Evolutionary conservation across 139 green algal genomes (phyloP), one percentile per base, ranked within the genome.

Genomic region (Tetraselmis chui): DNA sequence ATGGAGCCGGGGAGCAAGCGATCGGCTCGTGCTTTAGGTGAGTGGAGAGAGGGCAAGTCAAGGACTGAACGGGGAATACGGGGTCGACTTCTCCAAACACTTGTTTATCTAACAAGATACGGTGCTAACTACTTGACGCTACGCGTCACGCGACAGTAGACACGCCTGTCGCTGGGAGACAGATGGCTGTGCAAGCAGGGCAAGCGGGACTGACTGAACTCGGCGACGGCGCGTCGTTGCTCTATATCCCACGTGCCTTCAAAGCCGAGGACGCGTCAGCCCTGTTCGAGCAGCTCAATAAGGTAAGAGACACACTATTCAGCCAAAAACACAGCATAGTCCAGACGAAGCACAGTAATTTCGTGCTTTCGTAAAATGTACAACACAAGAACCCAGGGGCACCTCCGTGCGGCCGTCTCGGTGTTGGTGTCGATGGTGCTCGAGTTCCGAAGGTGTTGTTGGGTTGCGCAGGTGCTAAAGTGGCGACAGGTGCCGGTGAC

Each of bases 401-500:
- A 67, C n/a, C n/a, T n/a, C n/a, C n/a, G n/a, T n/a, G n/a, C n/a
- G n/a, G n/a, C n/a, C n/a, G n/a, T n/a, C n/a, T n/a, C n/a, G n/a
- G n/a, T n/a, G n/a, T n/a, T n/a, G n/a, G n/a, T n/a, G n/a, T n/a
- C n/a, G n/a, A n/a, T n/a, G n/a, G n/a, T n/a, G n/a, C n/a, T n/a
- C n/a, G n/a, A n/a, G n/a, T n/a, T n/a, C n/a, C n/a, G n/a, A n/a
- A n/a, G n/a, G n/a, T n/a, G n/a, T n/a, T n/a, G n/a, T n/a, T n/a
- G n/a, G n/a, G n/a, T n/a, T n/a, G n/a, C n/a, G n/a, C 29, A 80
- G 83, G 79, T 89, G 31, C 32, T 89, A 23, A 23, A 31, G 1
- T 92, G 89, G 89, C 31, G 85, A 77, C 82, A 89, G 76, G 81
- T 84, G 27, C 82, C 86, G 26, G 78, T 92, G 11, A 80, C 26